Conservation (phyloP, 2,329 filamentous ascomycete species). For the Diaporthe vexans region DNA sequence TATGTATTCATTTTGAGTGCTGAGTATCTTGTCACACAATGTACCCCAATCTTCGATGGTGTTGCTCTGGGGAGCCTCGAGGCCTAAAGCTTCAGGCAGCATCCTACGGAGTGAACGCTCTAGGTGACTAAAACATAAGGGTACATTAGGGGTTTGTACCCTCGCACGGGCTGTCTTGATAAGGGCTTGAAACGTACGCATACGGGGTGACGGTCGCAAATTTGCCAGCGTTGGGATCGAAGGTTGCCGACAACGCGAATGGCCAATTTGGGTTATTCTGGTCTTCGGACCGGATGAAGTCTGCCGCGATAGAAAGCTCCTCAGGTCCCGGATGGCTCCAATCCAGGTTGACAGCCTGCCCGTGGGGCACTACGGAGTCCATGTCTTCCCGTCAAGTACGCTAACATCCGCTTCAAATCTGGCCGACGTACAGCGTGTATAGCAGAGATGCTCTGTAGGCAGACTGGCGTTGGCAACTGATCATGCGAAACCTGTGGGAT, state of each 20-base stretch:
- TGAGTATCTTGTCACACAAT: slow-evolving; percentile 5
- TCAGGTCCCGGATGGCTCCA: slow-evolving; percentile 19
- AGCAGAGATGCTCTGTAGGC: neutral
- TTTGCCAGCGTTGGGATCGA: slow-evolving; percentile 7
- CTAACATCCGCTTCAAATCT: neutral
- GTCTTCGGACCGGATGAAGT: slow-evolving; percentile 25
- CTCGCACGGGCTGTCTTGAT: too few species aligned
- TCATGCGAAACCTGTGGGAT: neutral
- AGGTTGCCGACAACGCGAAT: neutral
- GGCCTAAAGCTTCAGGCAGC: slow-evolving; percentile 1
- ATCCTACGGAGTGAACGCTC: slow-evolving; percentile 2
- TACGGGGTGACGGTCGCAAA: slow-evolving; percentile 7
- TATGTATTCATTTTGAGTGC: slow-evolving; percentile 18
- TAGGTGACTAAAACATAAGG: neutral
- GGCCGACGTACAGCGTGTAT: neutral
- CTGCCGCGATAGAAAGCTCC: slow-evolving; percentile 11
- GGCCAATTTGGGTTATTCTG: neutral
- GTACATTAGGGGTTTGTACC: neutral
- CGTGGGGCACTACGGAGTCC: neutral
- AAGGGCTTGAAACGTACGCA: neutral
- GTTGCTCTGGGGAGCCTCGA: neutral
- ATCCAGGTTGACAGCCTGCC: slow-evolving; percentile 16
- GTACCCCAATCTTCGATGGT: slow-evolving; percentile 1
- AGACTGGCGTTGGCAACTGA: neutral
- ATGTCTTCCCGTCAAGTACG: neutral